Percentiles rank a stretch among this genome's conserved stretches.
Conservation (phyloP, 2,329 filamentous ascomycete genomes). For the Venturia pyrina region DNA sequence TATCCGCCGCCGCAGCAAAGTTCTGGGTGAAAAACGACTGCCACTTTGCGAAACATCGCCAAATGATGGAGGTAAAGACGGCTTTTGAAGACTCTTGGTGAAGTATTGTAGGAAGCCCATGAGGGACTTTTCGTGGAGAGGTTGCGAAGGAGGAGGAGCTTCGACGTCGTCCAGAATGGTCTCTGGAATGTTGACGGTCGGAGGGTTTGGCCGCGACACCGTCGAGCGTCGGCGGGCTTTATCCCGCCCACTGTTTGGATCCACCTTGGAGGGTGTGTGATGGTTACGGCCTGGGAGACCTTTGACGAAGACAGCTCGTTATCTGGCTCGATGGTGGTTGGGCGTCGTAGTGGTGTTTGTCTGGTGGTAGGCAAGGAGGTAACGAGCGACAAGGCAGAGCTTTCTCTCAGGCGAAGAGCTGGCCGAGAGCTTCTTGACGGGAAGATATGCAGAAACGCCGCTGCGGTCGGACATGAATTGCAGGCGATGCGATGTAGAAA, state of each 20-base stretch:
- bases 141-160: constrained; percentile 13
- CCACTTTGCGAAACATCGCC: constrained; percentile 11
- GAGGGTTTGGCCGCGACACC: constrained; percentile 10
- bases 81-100: constrained; percentile 34
- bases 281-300: background rate
- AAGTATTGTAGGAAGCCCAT: constrained; percentile 37
- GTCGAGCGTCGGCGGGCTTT: constrained; percentile 13
- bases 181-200: constrained; percentile 9
- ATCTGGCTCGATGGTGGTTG: background rate
- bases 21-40: constrained; percentile 26
- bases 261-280: constrained; percentile 11
- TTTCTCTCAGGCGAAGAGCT: background rate
- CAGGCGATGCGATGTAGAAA: background rate
- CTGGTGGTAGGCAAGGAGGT: background rate
- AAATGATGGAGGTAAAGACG: constrained; percentile 7
- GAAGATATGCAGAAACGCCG: background rate
- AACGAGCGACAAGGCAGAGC: background rate
- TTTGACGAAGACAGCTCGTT: background rate
- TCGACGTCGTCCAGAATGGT: constrained; percentile 9
- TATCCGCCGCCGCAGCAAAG: constrained; percentile 79
- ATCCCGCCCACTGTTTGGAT: constrained; percentile 8
- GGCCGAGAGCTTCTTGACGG: background rate
- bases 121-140: constrained; percentile 13
- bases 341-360: background rate
- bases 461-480: background rate